These are phyloP conservation scores for Hypoxylon fuscum DNA, from an alignment of 495 filamentous ascomycete species.

Conservation along the genomic window DNA sequence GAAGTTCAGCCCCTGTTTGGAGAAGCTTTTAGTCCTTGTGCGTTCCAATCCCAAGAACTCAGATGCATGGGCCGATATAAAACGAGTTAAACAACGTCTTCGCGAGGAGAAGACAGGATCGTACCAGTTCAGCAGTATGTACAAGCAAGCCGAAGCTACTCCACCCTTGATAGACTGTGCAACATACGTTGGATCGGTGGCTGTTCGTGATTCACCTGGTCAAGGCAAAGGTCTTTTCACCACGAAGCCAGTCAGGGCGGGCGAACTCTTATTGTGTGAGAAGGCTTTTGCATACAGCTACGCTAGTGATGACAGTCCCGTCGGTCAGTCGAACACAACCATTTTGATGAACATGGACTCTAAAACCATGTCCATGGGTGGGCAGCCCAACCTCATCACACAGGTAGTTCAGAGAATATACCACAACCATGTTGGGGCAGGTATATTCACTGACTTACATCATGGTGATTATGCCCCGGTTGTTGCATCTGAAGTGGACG, in stretches of 20 bases:
- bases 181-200: constrained; percentile 49
- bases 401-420: constrained; percentile 56
- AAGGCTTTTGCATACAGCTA: constrained; percentile 61
- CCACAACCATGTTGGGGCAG: constrained; percentile 52
- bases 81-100: constrained; percentile 41
- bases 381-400: constrained; percentile 51
- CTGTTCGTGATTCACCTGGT: constrained; percentile 27
- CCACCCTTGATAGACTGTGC: constrained; percentile 56
- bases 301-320: constrained; percentile 2
- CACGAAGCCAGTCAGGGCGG: constrained; percentile 56
- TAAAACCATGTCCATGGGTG: constrained; percentile 38
- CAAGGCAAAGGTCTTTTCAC: constrained; percentile 60
- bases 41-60: constrained; percentile 41
- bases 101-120: constrained; percentile 48
- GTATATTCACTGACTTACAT: constrained; percentile 52
- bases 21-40: constrained; percentile 39
- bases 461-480: constrained; percentile 48
- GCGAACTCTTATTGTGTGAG: constrained; percentile 64
- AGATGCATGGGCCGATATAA: constrained; percentile 42
- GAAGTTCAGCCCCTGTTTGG: constrained; percentile 48
- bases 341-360: constrained; percentile 50
- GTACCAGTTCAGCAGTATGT: constrained; percentile 57
- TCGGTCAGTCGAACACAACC: constrained; percentile 16
- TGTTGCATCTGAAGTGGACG: constrained; percentile 51
- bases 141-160: constrained; percentile 45